Conservation (phyloP, 148 eudicot species). For the Rhododendron griersonianum region DNA sequence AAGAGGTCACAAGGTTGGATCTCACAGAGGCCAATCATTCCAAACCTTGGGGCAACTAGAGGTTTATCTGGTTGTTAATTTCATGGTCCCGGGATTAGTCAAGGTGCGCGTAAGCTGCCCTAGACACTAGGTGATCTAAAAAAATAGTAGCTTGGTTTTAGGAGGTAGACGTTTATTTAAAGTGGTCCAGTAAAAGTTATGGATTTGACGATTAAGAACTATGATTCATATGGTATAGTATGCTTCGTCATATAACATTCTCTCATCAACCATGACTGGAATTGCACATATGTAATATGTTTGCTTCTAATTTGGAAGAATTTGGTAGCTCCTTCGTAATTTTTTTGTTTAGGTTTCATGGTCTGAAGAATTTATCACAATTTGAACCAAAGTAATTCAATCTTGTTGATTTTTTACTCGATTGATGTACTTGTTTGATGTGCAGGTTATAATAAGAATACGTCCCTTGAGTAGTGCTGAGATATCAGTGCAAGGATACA, state of each 20-base stretch:
- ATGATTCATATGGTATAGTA: background rate
- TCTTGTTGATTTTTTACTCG: background rate
- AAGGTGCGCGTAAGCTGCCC: background rate
- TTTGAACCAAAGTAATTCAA: background rate
- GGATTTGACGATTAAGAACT: background rate
- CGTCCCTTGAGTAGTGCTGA: constrained; percentile 86
- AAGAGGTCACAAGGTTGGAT: background rate
- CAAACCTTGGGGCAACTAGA: background rate
- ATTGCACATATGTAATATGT: background rate
- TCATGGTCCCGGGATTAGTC: background rate
- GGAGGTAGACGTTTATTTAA: background rate
- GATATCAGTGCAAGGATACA: constrained; percentile 70
- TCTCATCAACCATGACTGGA: background rate
- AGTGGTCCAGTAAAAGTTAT: background rate
- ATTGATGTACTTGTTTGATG: background rate
- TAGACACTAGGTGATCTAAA: background rate
- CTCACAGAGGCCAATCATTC: background rate
- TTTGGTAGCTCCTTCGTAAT: background rate
- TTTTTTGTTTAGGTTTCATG: background rate
- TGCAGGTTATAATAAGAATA: constrained; percentile 83
- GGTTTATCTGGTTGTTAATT: background rate
- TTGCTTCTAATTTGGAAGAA: background rate
- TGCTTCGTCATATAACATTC: background rate
- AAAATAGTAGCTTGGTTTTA: constrained; percentile 8
- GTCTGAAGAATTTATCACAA: background rate